Base-by-base conservation (phyloP, 345 rosid genomes). In the Anastatica hierochuntica region DNA sequence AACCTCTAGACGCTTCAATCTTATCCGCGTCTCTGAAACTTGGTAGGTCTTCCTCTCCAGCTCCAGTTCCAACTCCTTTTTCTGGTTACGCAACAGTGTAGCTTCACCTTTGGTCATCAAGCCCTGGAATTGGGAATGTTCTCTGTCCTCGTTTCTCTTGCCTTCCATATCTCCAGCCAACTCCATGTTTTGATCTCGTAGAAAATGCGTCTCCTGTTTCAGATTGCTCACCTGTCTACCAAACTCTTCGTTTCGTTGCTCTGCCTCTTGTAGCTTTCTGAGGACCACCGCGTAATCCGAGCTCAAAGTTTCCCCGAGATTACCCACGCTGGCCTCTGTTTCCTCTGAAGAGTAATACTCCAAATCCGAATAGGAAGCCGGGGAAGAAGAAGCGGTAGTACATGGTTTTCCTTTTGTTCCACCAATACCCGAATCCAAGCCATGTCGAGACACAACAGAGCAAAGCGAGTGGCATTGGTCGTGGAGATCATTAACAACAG, bases 281-380 rank as follows among this genome's bases (percentile, higher is more conserved):
- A 66, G 39, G 63, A 66, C 53, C 51, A 63, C 69, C 59, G 11
- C 10, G 0, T 39, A 23, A 40, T 56, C 69, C 8, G n/a, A 64
- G 62, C 56, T 54, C 54, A 23, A 20, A 6, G 49, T 11, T 20
- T 44, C 60, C 20, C 15, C 42, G 39, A 45, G 66, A 70, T 76
- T 74, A 14, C 53, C 40, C 0, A 44, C 43, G 52, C 48, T 74
- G 29, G 15, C 58, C 33, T 62, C 79, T 58, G 58, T 13, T 6
- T 85, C 94, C 45, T 79, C 85, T 0, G 87, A 71, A 1, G 82
- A 77, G 64, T 62, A 82, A 68, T 79, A 76, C 24, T 76, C 78
- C 1, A 72, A 78, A 37, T 80, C 83, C 5, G 82, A 80, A 70
- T 62, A 45, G 15, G 80, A n/a, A n/a, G n/a, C n/a, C n/a, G n/a